Conservation (phyloP, 2,329 filamentous ascomycete genomes). For the Plenodomus lindquistii region DNA sequence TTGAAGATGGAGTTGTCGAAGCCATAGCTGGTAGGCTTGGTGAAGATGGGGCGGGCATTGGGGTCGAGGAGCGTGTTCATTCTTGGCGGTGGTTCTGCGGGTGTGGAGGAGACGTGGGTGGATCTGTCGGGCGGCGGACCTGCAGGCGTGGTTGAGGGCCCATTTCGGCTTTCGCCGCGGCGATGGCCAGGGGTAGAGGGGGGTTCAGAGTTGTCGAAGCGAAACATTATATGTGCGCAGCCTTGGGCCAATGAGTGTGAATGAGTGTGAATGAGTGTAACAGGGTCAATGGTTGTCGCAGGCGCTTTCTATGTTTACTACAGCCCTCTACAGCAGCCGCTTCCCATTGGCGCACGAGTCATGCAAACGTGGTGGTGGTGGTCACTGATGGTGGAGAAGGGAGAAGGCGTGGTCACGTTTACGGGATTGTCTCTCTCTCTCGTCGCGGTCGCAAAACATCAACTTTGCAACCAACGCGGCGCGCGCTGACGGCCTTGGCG, state of each 20-base stretch:
- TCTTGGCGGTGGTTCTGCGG: slow-evolving; percentile 57
- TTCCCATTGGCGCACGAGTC: no score
- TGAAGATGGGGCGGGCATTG: slow-evolving; percentile 49
- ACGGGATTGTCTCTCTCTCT: slow-evolving; percentile 2
- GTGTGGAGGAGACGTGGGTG: slow-evolving; percentile 58
- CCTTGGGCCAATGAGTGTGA: slow-evolving; percentile 1
- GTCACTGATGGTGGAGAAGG: no score
- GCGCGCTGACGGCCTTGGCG: slow-evolving; percentile 9
- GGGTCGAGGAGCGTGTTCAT: slow-evolving; percentile 52
- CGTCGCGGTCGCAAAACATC: slow-evolving; percentile 19
- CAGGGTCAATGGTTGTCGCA: neutral
- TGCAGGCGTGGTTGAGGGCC: slow-evolving; percentile 61
- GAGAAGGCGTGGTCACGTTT: neutral
- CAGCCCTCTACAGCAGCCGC: no score
- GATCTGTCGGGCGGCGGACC: slow-evolving; percentile 56
- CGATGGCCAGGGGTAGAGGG: slow-evolving; percentile 43
- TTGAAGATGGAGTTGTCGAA: slow-evolving; percentile 25
- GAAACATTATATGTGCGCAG: slow-evolving; percentile 36
- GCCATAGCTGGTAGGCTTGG: slow-evolving; percentile 19
- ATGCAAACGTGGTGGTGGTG: no score
- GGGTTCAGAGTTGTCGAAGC: slow-evolving; percentile 37
- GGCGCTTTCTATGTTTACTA: no score
- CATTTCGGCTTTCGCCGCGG: slow-evolving; percentile 31
- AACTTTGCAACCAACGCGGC: slow-evolving; percentile 8
- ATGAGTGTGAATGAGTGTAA: no score